Percentiles rank a stretch among this genome's conserved stretches.
Evolutionary conservation across 2,329 filamentous ascomycete species (phyloP).

Genomic region (Catunica adiposa): DNA sequence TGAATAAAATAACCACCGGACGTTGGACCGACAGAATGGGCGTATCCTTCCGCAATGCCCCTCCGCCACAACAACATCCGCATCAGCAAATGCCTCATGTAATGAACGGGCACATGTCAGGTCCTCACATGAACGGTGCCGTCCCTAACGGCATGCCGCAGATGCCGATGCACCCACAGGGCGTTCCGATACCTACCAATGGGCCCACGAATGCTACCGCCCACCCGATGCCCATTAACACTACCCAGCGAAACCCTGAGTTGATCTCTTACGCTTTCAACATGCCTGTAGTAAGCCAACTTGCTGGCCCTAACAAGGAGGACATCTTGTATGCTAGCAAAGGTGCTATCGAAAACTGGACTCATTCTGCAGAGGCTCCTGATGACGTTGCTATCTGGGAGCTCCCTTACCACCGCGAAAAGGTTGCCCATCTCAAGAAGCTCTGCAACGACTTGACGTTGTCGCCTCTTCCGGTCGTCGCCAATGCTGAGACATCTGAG

Average conservation of each 20-base stretch:
- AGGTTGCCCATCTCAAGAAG: constrained; percentile 61
- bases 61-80: constrained; percentile 10
- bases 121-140: constrained; percentile 5
- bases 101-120: constrained; percentile 8
- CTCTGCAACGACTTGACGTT: constrained; percentile 72
- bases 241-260: constrained; percentile 8
- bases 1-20: constrained; percentile 59
- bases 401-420: constrained; percentile 79
- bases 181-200: constrained; percentile 18
- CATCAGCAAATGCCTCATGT: constrained; percentile 1
- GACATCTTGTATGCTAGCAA: constrained; percentile 87
- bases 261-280: constrained; percentile 82
- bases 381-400: constrained; percentile 75
- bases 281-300: constrained; percentile 83
- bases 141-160: constrained; percentile 12
- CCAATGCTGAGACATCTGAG: constrained; percentile 59
- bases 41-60: no score
- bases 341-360: constrained; percentile 81
- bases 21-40: constrained; percentile 56
- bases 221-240: constrained; percentile 12
- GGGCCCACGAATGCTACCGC: background rate
- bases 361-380: constrained; percentile 71
- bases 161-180: constrained; percentile 28
- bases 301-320: constrained; percentile 81
- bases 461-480: constrained; percentile 55